Evolutionary conservation across 495 filamentous ascomycete species (phyloP).

Genomic region (Daldinia grandis): DNA sequence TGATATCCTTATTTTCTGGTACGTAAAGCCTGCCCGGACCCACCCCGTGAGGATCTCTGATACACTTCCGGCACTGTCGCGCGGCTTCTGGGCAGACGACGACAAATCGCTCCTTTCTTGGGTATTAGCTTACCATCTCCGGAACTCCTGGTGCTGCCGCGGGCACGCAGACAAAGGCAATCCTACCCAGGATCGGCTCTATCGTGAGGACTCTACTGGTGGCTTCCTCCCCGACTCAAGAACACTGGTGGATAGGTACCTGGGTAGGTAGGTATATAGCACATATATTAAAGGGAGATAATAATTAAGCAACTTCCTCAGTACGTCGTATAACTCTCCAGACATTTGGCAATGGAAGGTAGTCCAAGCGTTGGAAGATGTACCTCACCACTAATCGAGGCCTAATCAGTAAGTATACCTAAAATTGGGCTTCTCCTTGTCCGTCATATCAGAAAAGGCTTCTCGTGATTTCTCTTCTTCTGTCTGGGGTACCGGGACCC

Average conservation of each 20-base stretch:
- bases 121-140: background rate
- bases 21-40: background rate
- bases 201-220: background rate
- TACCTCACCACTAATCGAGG: background rate
- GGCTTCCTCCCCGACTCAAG: background rate
- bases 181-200: background rate
- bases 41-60: background rate
- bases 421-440: slow-evolving; percentile 66
- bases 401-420: slow-evolving; percentile 40
- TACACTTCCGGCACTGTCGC: background rate
- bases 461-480: slow-evolving; percentile 11
- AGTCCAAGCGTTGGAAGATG: background rate
- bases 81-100: background rate
- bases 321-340: background rate
- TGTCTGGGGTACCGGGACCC: slow-evolving; percentile 61
- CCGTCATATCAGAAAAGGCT: slow-evolving; percentile 66
- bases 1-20: background rate
- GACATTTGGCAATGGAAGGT: background rate
- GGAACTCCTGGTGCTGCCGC: no score
- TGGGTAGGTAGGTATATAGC: background rate
- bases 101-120: background rate
- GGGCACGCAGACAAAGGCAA: background rate
- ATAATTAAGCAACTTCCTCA: background rate
- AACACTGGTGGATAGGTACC: background rate
- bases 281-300: background rate